Evolutionary conservation across 805 yeast genomes (phyloP), one percentile per base, ranked within the genome.

Genomic region (Candida vaughaniae): DNA sequence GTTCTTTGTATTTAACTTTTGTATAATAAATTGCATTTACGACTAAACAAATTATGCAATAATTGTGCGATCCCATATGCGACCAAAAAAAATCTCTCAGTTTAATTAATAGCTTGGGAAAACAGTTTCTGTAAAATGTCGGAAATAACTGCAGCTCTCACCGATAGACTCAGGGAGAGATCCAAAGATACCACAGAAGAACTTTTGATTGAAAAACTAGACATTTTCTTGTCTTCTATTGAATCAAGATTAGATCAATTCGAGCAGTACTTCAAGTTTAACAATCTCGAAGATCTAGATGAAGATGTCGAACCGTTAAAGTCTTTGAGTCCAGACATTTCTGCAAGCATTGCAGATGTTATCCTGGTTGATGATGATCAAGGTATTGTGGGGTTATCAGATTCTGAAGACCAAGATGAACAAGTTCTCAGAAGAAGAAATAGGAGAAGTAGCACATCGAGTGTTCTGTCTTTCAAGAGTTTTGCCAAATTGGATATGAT

Each of bases 191-290:
- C 63, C 2, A 59, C 71, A 0, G 73, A 68, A 32, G 73, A 67
- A 45, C 36, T 62, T 3, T 52, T 68, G 39, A 62, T 67, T 6
- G 73, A 67, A 38, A 63, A 61, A 34, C 45, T 68, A 23, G 73
- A 68, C 36, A 45, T 47, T n/a, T 68, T 68, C 36, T 50, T 68
- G 15, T 58, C 69, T n/a, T 62, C 69, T 6, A 60, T 68, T n/a
- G 73, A 68, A 41, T 55, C 65, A 9, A 45, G 71, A 16, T 44
- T 68, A 22, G 67, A 62, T 31, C 59, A 55, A 32, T 68, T 68
- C 40, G 73, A 68, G 32, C 60, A 56, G 41, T 68, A 58, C 40
- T 67, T 67, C 47, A 60, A 64, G 31, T 42, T 45, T 27, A 45
- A 38, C 19, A 42, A 45, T 25, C 29, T 45, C 18, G 43, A 45